Conservation (phyloP, 2,329 filamentous ascomycete species). For the Aspergillus sp. region DNA sequence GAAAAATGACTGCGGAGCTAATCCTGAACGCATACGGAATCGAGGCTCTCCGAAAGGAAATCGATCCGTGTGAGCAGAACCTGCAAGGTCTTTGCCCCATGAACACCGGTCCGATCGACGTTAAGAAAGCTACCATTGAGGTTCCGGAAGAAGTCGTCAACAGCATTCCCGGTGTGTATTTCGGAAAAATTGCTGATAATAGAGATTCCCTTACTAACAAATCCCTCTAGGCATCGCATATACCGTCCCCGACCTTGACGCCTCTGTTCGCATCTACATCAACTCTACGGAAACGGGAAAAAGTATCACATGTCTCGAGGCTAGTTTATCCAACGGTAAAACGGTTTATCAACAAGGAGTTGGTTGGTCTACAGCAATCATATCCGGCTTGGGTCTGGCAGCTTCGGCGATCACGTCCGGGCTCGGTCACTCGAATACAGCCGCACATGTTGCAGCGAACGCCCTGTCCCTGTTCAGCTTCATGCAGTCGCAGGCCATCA, state of each 20-base stretch:
- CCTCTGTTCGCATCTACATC: constrained; percentile 77
- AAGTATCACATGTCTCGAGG: constrained; percentile 82
- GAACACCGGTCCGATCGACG: constrained; percentile 76
- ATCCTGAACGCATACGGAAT: constrained; percentile 81
- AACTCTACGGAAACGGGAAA: constrained; percentile 64
- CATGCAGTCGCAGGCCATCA: constrained; percentile 90
- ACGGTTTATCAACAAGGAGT: constrained; percentile 87
- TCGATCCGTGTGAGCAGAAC: constrained; percentile 73
- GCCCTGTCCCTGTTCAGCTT: constrained; percentile 91
- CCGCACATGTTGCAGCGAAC: constrained; percentile 90
- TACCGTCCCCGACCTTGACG: constrained; percentile 86
- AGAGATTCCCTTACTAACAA: not conserved
- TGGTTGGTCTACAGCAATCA: constrained; percentile 84
- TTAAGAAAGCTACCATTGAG: constrained; percentile 65
- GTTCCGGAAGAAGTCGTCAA: constrained; percentile 58
- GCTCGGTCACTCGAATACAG: constrained; percentile 88
- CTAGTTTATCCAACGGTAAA: constrained; percentile 83
- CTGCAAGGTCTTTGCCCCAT: constrained; percentile 84
- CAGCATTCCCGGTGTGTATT: constrained; percentile 63
- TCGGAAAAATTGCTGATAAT: not conserved
- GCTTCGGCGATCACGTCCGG: constrained; percentile 88
- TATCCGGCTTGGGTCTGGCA: constrained; percentile 78
- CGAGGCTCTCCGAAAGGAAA: constrained; percentile 61
- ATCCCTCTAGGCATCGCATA: constrained; percentile 69
- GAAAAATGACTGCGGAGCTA: constrained; percentile 76